phyloP scores from a whole-genome alignment of 768 basidiomycete genomes.

The Daedalea quercina region DNA sequence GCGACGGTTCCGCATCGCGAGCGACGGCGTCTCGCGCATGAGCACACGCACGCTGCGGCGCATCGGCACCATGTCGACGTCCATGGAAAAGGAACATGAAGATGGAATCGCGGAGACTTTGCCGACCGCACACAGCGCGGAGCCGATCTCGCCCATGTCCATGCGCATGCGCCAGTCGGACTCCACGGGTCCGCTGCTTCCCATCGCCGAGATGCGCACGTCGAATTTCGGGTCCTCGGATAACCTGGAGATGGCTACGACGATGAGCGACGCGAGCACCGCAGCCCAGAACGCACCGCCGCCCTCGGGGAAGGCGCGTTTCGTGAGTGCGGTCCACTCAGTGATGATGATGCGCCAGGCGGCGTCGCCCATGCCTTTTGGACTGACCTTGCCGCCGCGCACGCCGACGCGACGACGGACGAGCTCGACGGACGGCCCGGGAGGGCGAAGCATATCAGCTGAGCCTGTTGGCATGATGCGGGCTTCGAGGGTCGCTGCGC shows the following conservation, averaged over 20 bases:
- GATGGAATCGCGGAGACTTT: neutral
- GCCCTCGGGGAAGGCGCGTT: conserved; percentile 28
- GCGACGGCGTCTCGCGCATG: conserved; percentile 12
- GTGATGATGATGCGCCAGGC: conserved; percentile 37
- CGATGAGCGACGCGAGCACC: conserved; percentile 11
- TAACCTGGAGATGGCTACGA: conserved; percentile 13
- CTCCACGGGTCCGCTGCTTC: conserved; percentile 10
- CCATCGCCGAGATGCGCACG: conserved; percentile 15
- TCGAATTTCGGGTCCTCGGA: conserved; percentile 13
- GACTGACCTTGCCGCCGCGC: conserved; percentile 2
- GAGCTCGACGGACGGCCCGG: conserved; percentile 20
- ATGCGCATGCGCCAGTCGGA: conserved; percentile 12
- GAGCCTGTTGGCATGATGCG: conserved; percentile 30
- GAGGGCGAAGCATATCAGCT: conserved; percentile 4
- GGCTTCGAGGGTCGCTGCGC: conserved; percentile 45
- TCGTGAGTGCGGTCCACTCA: conserved; percentile 37
- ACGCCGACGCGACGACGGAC: conserved; percentile 16
- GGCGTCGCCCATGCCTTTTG: conserved; percentile 18
- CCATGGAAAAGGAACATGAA: conserved; percentile 1
- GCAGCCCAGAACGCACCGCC: neutral
- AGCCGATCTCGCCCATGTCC: conserved; percentile 14
- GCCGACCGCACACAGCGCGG: conserved; percentile 13
- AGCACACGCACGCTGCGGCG: conserved; percentile 4
- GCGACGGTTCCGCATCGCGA: conserved; percentile 10
- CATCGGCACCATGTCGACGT: neutral